These are phyloP conservation scores for Pyricularia pennisetigena DNA, from an alignment of 2,329 filamentous ascomycete genomes.

Conservation along the genomic window DNA sequence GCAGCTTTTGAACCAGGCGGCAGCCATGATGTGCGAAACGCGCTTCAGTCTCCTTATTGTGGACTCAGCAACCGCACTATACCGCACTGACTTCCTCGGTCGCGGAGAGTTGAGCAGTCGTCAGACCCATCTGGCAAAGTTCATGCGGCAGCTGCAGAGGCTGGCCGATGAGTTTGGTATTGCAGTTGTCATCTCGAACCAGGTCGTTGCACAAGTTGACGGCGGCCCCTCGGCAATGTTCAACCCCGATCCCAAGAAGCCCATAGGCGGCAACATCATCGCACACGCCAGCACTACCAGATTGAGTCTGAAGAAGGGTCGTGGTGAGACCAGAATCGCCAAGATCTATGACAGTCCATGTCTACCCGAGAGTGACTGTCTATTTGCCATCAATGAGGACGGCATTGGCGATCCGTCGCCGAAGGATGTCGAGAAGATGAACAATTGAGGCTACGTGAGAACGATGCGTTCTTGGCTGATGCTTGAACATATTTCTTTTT, in stretches of 20 bases:
- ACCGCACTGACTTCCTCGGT: conserved; percentile 94
- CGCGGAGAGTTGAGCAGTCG: conserved; percentile 91
- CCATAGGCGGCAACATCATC: conserved; percentile 97
- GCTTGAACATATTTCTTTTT: background rate
- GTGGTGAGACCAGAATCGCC: conserved; percentile 90
- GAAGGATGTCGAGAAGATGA: conserved; percentile 78
- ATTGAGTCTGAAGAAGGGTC: conserved; percentile 89
- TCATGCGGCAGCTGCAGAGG: conserved; percentile 75
- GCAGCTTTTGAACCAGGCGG: conserved; percentile 86
- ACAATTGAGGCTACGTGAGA: background rate
- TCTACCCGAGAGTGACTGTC: conserved; percentile 87
- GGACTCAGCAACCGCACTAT: conserved; percentile 90
- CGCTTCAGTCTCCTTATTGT: conserved; percentile 93
- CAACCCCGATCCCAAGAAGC: conserved; percentile 98
- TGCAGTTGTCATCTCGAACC: conserved; percentile 96
- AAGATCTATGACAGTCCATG: conserved; percentile 99
- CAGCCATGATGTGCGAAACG: conserved; percentile 99
- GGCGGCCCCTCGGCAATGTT: conserved; percentile 96
- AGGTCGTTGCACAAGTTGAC: conserved; percentile 96
- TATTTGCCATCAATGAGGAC: conserved; percentile 96
- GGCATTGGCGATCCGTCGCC: conserved; percentile 93
- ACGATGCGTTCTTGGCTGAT: conserved; percentile 9
- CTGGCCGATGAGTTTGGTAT: conserved; percentile 84
- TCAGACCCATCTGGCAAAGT: conserved; percentile 81
- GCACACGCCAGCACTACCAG: conserved; percentile 94